Percentiles rank a stretch among this genome's conserved stretches.
Evolutionary conservation across 768 basidiomycete species (phyloP).

Genomic region (Trametes sanguinea): DNA sequence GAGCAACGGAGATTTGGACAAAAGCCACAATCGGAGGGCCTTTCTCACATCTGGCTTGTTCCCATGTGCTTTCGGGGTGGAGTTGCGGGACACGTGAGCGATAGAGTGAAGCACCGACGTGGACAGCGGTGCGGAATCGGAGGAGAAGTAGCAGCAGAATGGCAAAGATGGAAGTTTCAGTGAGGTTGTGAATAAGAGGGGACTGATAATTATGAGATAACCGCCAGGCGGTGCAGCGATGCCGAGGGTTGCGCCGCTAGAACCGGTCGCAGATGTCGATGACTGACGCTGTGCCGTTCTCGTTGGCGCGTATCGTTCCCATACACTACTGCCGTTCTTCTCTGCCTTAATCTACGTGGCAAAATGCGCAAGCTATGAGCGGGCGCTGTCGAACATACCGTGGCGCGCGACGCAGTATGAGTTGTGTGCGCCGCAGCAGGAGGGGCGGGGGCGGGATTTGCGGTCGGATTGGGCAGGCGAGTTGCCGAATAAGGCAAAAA

Average conservation of each 20-base stretch:
- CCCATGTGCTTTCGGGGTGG: too few relatives aligned
- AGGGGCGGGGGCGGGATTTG: background rate
- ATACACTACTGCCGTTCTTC: too few relatives aligned
- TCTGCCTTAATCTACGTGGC: too few relatives aligned
- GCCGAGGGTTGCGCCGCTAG: conserved; percentile 9
- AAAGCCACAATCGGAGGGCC: too few relatives aligned
- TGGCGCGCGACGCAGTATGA: too few relatives aligned
- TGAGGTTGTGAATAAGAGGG: conserved; percentile 12
- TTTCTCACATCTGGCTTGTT: too few relatives aligned
- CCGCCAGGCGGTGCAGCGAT: background rate
- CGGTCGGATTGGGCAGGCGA: conserved; percentile 11
- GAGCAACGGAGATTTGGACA: too few relatives aligned
- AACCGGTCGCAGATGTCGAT: conserved; percentile 13
- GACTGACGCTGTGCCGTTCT: background rate
- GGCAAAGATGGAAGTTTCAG: background rate
- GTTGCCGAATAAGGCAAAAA: conserved; percentile 7
- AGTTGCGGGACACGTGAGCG: too few relatives aligned
- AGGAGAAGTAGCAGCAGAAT: background rate
- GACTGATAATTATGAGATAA: conserved; percentile 26
- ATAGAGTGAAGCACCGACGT: too few relatives aligned
- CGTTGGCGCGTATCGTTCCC: too few relatives aligned
- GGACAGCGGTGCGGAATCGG: background rate
- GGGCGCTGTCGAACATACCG: too few relatives aligned
- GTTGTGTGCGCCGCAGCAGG: background rate
- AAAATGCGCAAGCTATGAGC: too few relatives aligned